Evolutionary conservation across 1,284 basidiomycete species (phyloP).

Genomic region (Phaffia rhodozyma): DNA sequence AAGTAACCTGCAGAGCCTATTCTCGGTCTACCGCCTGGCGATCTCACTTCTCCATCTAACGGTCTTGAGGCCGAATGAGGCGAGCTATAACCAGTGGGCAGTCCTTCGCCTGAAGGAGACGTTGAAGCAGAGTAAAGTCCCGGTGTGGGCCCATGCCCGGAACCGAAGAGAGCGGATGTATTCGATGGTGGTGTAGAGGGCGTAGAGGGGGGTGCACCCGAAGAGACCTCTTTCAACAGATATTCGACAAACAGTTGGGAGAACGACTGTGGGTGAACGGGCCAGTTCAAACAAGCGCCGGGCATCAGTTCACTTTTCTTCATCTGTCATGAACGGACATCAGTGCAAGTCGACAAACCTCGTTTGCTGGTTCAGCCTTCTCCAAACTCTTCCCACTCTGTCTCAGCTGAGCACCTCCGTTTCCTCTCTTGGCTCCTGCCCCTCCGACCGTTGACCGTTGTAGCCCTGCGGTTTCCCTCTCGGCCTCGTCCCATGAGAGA

Average conservation of each 20-base stretch:
- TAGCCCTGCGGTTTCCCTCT: constrained; percentile 81
- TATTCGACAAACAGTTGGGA: constrained; percentile 92
- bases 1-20: no score
- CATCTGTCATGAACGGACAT: neutral
- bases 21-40: no score
- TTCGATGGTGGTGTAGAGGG: neutral
- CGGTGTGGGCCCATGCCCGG: no score
- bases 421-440: neutral
- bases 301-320: constrained; percentile 20
- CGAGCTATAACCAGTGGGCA: no score
- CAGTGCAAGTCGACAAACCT: constrained; percentile 29
- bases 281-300: neutral
- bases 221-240: constrained; percentile 66
- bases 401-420: constrained; percentile 35
- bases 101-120: no score
- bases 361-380: constrained; percentile 35
- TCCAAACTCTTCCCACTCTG: constrained; percentile 37
- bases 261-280: constrained; percentile 58
- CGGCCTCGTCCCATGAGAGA: constrained; percentile 76
- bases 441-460: constrained; percentile 40
- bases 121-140: no score
- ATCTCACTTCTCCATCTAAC: no score
- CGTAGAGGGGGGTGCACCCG: neutral
- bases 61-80: no score
- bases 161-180: no score